A percentile compares a stretch with the other conserved stretches of the same genome.
Conservation (phyloP, 1,139 yeast species). For the Kodamaea alishanica region DNA sequence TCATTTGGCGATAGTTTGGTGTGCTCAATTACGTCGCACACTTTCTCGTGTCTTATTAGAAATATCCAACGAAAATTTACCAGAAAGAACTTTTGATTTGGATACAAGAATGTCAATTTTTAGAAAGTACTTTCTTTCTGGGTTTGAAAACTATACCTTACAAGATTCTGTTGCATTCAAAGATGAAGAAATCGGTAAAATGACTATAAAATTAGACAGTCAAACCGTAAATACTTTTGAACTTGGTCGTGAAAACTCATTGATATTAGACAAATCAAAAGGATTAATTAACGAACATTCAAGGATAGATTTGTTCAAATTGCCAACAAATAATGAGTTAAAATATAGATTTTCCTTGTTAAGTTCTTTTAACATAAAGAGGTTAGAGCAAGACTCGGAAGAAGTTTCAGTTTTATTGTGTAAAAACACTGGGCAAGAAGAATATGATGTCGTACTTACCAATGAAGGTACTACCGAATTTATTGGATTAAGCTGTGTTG, state of each 20-base stretch:
- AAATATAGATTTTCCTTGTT: conserved; percentile 16
- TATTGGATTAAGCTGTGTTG: conserved; percentile 39
- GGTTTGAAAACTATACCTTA: conserved; percentile 45
- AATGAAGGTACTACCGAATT: conserved; percentile 18
- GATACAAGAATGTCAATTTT: conserved; percentile 56
- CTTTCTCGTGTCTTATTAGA: conserved; percentile 60
- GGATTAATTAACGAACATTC: background rate
- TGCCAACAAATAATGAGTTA: conserved; percentile 3
- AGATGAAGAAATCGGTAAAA: conserved; percentile 4
- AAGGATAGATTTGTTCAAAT: conserved; percentile 1
- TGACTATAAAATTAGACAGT: conserved; percentile 29
- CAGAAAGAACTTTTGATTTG: conserved; percentile 48
- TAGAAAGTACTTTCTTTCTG: conserved; percentile 50
- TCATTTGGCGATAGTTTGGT: conserved; percentile 96
- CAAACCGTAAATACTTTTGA: conserved; percentile 20
- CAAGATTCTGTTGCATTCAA: conserved; percentile 23
- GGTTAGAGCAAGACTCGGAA: conserved; percentile 4
- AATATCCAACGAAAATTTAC: conserved; percentile 46
- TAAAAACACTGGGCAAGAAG: conserved; percentile 6
- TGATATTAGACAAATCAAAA: conserved; percentile 15
- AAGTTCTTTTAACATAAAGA: conserved; percentile 11
- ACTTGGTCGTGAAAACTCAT: conserved; percentile 19
- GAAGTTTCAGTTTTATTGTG: conserved; percentile 17
- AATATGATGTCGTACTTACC: conserved; percentile 20
- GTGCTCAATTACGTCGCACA: conserved; percentile 74